Percentiles rank a stretch among this genome's conserved stretches.
phyloP scores from a whole-genome alignment of 768 basidiomycete genomes.

The Boletellus emodensis region DNA sequence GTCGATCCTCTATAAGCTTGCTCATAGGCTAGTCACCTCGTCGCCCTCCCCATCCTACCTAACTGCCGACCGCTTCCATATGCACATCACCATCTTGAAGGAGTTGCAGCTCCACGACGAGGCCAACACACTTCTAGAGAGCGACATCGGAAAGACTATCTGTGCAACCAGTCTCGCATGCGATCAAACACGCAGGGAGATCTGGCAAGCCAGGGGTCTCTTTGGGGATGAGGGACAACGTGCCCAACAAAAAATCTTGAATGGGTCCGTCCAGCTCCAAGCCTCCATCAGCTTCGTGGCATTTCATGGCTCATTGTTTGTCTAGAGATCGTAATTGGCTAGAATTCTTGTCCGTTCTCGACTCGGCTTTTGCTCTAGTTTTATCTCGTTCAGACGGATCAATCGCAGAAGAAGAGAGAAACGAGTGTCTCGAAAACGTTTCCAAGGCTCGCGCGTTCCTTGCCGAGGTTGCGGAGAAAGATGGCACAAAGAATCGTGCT shows the following conservation, averaged over 20 bases:
- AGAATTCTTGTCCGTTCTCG: conserved; percentile 71
- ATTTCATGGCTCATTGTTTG: conserved; percentile 18
- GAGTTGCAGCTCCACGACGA: conserved; percentile 69
- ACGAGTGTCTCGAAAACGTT: conserved; percentile 37
- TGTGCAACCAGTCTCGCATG: conserved; percentile 70
- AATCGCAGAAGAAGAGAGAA: conserved; percentile 34
- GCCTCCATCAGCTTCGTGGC: conserved; percentile 2
- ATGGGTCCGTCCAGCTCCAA: conserved; percentile 45
- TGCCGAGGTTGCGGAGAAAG: conserved; percentile 51
- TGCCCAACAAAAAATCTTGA: conserved; percentile 55
- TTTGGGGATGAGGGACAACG: conserved; percentile 57
- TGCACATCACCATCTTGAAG: conserved; percentile 68
- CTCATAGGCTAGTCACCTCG: conserved; percentile 66
- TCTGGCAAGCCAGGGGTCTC: conserved; percentile 57
- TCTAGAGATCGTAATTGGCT: conserved; percentile 83
- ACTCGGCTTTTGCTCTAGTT: conserved; percentile 54
- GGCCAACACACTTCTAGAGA: conserved; percentile 63
- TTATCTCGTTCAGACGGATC: conserved; percentile 22
- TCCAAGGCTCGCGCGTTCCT: conserved; percentile 50
- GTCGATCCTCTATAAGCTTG: conserved; percentile 68
- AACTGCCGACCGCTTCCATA: conserved; percentile 71
- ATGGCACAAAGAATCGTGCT: conserved; percentile 72
- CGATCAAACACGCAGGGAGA: conserved; percentile 70
- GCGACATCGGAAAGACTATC: conserved; percentile 62
- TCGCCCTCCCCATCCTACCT: conserved; percentile 60